Evolutionary conservation across 2,329 filamentous ascomycete genomes (phyloP).

Genomic region (Fusarium sp.): DNA sequence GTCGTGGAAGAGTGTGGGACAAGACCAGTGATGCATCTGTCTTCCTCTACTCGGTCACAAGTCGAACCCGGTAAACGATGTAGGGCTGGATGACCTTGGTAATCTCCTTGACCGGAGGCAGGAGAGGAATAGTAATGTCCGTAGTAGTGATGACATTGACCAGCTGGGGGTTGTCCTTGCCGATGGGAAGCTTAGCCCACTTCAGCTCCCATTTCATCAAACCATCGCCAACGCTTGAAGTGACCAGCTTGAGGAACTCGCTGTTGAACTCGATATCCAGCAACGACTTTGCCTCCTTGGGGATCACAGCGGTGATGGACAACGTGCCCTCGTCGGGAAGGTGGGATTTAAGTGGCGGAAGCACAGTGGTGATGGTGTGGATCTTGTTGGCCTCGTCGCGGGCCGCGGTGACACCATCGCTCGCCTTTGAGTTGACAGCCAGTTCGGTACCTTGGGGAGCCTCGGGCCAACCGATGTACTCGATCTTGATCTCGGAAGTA

Average conservation of each 20-base stretch:
- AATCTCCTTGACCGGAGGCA: background rate
- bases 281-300: background rate
- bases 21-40: background rate
- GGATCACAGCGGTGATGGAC: background rate
- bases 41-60: background rate
- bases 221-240: background rate
- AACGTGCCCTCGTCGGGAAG: background rate
- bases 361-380: background rate
- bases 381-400: background rate
- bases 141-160: slow-evolving; percentile 10
- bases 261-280: slow-evolving; percentile 2
- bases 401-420: no score
- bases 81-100: background rate
- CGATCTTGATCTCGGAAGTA: background rate
- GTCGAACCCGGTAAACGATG: background rate
- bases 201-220: slow-evolving; percentile 2
- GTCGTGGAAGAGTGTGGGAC: background rate
- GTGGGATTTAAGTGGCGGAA: background rate
- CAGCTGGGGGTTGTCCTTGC: background rate
- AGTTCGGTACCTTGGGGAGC: background rate
- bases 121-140: background rate
- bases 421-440: background rate
- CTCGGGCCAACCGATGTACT: background rate
- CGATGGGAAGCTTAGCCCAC: slow-evolving; percentile 7
- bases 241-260: slow-evolving; percentile 1